Evolutionary conservation across 129 eudicot genomes (phyloP).

Genomic region (Centrapalus pauciflorus): DNA sequence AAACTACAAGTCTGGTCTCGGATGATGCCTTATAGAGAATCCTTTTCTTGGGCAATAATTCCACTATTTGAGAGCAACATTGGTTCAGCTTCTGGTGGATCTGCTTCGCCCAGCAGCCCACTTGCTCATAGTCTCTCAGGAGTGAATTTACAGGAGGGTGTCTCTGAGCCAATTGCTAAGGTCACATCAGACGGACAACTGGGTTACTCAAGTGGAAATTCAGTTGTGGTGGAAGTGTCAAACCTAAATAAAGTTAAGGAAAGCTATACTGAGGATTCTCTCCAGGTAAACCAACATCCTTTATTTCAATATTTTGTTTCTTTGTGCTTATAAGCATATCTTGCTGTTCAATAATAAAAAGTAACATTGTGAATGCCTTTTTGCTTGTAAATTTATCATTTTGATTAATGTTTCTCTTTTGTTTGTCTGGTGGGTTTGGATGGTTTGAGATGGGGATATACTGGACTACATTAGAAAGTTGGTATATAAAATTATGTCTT

Average conservation of each 20-base stretch:
- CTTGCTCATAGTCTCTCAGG: slow-evolving; percentile 71
- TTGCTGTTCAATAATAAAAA: not conserved
- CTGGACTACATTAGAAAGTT: not conserved
- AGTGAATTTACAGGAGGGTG: slow-evolving; percentile 64
- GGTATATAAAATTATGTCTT: not conserved
- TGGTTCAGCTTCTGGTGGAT: slow-evolving; percentile 68
- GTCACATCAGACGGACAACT: slow-evolving; percentile 77
- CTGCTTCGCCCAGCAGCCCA: slow-evolving; percentile 93
- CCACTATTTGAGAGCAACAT: slow-evolving; percentile 86
- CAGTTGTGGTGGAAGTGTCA: slow-evolving; percentile 94
- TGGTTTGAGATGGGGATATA: not conserved
- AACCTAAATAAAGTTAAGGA: slow-evolving; percentile 95
- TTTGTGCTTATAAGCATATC: not conserved
- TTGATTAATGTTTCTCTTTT: not conserved
- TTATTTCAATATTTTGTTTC: not conserved
- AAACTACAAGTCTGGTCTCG: slow-evolving; percentile 99
- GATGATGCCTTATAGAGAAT: slow-evolving; percentile 95
- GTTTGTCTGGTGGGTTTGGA: not conserved
- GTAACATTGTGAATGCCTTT: not conserved
- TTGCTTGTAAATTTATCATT: not conserved
- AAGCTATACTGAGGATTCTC: slow-evolving; percentile 90
- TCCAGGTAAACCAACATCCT: slow-evolving; percentile 47
- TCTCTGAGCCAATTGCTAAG: slow-evolving; percentile 60
- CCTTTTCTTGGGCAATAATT: slow-evolving; percentile 94
- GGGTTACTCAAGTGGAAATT: slow-evolving; percentile 74